phyloP scores from a whole-genome alignment of 164 flowering plant genomes.

The Houttuynia cordata region DNA sequence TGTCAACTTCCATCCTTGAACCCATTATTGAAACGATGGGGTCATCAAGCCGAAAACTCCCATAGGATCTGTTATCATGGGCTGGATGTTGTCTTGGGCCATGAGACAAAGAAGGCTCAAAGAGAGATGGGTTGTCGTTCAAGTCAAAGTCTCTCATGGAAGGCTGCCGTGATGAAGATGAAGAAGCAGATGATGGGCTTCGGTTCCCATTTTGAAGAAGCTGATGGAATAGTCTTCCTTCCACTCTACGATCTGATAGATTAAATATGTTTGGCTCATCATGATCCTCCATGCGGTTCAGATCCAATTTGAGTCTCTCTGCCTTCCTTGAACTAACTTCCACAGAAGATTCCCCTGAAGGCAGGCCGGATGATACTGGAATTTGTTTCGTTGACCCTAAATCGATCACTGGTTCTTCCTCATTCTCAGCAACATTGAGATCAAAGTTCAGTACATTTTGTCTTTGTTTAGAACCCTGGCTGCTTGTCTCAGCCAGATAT shows the following conservation, averaged over 20 bases:
- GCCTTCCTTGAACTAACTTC: slow-evolving; percentile 50
- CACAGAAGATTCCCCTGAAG: slow-evolving; percentile 46
- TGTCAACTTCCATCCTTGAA: slow-evolving; percentile 39
- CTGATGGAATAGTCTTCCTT: slow-evolving; percentile 12
- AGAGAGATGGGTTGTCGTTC: slow-evolving; percentile 47
- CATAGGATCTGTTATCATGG: slow-evolving; percentile 20
- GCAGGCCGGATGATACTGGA: slow-evolving; percentile 30
- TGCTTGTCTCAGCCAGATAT: slow-evolving; percentile 10
- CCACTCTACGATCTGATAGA: slow-evolving; percentile 29
- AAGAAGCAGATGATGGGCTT: slow-evolving; percentile 56
- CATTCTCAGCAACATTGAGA: slow-evolving; percentile 60
- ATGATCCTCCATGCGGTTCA: slow-evolving; percentile 49
- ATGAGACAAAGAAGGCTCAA: slow-evolving; percentile 19
- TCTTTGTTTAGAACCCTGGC: slow-evolving; percentile 13
- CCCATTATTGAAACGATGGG: slow-evolving; percentile 69
- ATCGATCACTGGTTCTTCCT: slow-evolving; percentile 21
- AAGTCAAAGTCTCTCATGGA: slow-evolving; percentile 57
- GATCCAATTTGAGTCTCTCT: slow-evolving; percentile 50
- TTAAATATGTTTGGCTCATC: slow-evolving; percentile 23
- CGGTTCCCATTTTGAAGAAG: slow-evolving; percentile 26
- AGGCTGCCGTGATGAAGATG: slow-evolving; percentile 59
- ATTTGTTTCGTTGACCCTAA: no score
- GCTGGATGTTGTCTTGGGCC: slow-evolving; percentile 20
- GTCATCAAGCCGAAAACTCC: slow-evolving; percentile 24
- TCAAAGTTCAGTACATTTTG: slow-evolving; percentile 45